Base-by-base conservation (phyloP, 805 yeast genomes). In the Spencermartinsiella europaea region DNA sequence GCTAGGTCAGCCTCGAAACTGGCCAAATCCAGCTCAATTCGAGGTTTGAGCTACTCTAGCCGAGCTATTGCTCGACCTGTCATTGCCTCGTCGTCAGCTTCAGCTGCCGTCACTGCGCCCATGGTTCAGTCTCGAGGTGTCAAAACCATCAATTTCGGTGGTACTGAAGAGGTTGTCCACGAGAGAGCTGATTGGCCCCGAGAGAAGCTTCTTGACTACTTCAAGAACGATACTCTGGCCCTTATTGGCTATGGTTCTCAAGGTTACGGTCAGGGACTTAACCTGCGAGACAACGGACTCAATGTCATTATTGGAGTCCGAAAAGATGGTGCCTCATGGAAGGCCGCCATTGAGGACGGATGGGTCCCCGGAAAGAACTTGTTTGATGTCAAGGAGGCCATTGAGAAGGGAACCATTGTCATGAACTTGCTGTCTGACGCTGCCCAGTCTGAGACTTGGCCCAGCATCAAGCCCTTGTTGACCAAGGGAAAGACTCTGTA, bases 101-200 rank as follows among this genome's bases (percentile, higher is more conserved):
- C 12, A 7, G 59, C 65, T 41, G 64, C 66, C 51, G 70, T 76
- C 60, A 74, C 77, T 59, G 66, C 71, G 66, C 76, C 41, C 19
- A 15, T 12, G 12, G 38, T 66, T 69, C 81, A 83, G 60, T 72
- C 77, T 62, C 87, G 99, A 75, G 98, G 98, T 75, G 69, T 91
- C 67, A 89, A 93, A 80, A 81, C 86, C 75, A 93, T 93, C 77
- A 87, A 88, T 83, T 93, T 93, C 66, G 96, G 88, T 71, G 97
- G 97, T 74, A 79, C 81, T 60, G 87, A 83, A 64, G 99, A 93
- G 79, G 73, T 83, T 60, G 99, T 93, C 60, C 91, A 93, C 79
- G 98, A 93, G 80, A 87, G 99, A 75, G 83, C 89, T 64, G 99
- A 93, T 85, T 93, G 99, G 99, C 99, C 99, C 74, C 80, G 84